Base-by-base conservation (phyloP, 768 basidiomycete species). In the Tremella mesenterica region DNA sequence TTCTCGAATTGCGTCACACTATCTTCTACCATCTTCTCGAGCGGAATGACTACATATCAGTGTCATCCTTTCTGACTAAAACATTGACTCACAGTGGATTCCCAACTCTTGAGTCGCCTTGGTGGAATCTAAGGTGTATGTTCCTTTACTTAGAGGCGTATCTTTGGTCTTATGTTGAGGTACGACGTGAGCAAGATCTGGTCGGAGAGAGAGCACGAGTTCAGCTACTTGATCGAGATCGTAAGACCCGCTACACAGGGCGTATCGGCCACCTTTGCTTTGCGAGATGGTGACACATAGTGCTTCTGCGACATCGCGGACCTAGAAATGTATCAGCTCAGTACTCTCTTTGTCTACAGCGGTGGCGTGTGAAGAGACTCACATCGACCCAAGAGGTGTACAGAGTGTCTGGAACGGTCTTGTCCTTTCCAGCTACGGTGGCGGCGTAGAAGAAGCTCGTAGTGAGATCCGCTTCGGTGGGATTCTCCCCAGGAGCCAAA, bases 231-330 rank as follows among this genome's bases (percentile, higher is more conserved):
- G 13, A 23, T 57, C 48, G 28, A n/a, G 33, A 39, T 57, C 56
- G 45, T 39, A 53, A 12, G 31, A 23, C 6, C 59, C 62, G 33
- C 41, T 44, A 51, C 33, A 49, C 47, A 60, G 52, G 13, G 58
- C 5, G 48, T 50, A 64, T 16, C 62, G 44, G 1, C 56, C 62
- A 25, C 39, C 45, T 28, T 44, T 29, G 29, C 44, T 36, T 12
- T 48, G 20, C 29, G 49, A 55, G 38, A 60, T 33, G 38, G 39
- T 43, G 27, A 52, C 34, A 54, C 51, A 60, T 20, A 60, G 51
- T 14, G 56, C 61, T n/a, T 53, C 26, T n/a, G 52, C 61, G 34
- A 65, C 61, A 43, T 60, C 49, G 7, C 44, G 29, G 10, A 52
- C 50, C 55, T 56, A 31, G 27, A n/a, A n/a, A n/a, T n/a, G n/a